Evolutionary conservation across 345 rosid genomes (phyloP).

Genomic region (Kernera saxatilis): DNA sequence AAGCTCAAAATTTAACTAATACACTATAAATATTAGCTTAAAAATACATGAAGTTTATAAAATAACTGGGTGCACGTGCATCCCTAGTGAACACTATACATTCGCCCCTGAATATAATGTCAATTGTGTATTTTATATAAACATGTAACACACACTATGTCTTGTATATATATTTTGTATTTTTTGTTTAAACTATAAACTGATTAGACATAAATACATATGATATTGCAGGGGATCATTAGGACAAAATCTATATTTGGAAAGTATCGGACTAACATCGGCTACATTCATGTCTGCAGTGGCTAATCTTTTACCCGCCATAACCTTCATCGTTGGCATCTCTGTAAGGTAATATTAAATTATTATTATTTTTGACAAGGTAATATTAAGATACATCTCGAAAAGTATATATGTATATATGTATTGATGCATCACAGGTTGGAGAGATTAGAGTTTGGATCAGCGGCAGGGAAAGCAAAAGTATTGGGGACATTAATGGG

Average conservation of each 20-base stretch:
- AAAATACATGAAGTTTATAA: too few species aligned
- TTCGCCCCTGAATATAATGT: too few species aligned
- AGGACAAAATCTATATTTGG: constrained; percentile 27
- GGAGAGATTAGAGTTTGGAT: constrained; percentile 38
- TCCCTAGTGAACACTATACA: too few species aligned
- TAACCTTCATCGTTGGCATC: constrained; percentile 42
- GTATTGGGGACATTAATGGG: constrained; percentile 49
- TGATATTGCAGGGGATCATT: constrained; percentile 37
- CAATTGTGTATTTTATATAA: too few species aligned
- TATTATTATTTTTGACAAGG: too few species aligned
- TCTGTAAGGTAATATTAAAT: constrained; percentile 25
- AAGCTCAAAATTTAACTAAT: too few species aligned
- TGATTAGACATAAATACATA: neutral
- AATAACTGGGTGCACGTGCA: too few species aligned
- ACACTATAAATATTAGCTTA: too few species aligned
- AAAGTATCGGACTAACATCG: constrained; percentile 43
- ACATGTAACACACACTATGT: too few species aligned
- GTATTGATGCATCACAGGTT: constrained; percentile 26
- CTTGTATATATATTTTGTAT: neutral
- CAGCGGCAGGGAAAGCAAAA: constrained; percentile 41
- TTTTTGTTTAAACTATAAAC: neutral
- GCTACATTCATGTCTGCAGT: constrained; percentile 44
- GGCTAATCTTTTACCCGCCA: constrained; percentile 38
- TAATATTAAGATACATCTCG: neutral
- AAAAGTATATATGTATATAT: neutral